phyloP scores from a whole-genome alignment of 2,329 filamentous ascomycete genomes.

The Corniculantispora saksenae region DNA sequence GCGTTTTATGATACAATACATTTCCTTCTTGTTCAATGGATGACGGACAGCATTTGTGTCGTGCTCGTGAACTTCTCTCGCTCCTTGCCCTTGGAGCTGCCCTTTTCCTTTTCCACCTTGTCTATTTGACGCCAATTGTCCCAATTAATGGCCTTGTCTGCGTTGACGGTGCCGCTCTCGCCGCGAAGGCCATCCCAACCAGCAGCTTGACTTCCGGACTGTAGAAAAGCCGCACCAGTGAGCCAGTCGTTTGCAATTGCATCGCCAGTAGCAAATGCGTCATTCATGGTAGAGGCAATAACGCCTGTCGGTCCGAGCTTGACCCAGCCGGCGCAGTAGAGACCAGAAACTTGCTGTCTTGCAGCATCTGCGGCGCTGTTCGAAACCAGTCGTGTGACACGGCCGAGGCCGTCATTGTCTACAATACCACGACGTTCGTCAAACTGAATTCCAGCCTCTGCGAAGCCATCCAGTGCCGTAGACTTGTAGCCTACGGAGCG shows the following conservation, averaged over 20 bases:
- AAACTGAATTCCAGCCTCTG: constrained; percentile 74
- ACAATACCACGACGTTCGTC: constrained; percentile 74
- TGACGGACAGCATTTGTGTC: constrained; percentile 57
- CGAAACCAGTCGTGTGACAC: constrained; percentile 54
- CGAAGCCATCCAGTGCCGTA: constrained; percentile 71
- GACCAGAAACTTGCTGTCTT: constrained; percentile 57
- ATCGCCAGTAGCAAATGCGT: constrained; percentile 88
- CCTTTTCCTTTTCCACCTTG: constrained; percentile 68
- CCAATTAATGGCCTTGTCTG: constrained; percentile 72
- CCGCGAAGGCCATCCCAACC: constrained; percentile 79
- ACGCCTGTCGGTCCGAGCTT: constrained; percentile 93
- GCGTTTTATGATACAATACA: constrained; percentile 29
- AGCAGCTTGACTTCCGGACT: constrained; percentile 21
- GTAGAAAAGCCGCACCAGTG: constrained; percentile 43
- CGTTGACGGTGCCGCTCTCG: constrained; percentile 54
- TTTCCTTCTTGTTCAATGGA: constrained; percentile 36
- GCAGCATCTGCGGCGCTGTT: constrained; percentile 31
- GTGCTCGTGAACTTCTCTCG: constrained; percentile 69
- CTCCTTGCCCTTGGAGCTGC: constrained; percentile 68
- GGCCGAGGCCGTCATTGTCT: constrained; percentile 77
- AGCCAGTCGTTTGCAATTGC: constrained; percentile 78
- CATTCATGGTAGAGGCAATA: constrained; percentile 93
- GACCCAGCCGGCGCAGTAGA: constrained; percentile 96
- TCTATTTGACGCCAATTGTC: constrained; percentile 84
- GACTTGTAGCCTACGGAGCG: constrained; percentile 95